Percentiles rank a stretch among this genome's conserved stretches.
phyloP scores from a whole-genome alignment of 1,284 basidiomycete species.

The Mycena citricolor region DNA sequence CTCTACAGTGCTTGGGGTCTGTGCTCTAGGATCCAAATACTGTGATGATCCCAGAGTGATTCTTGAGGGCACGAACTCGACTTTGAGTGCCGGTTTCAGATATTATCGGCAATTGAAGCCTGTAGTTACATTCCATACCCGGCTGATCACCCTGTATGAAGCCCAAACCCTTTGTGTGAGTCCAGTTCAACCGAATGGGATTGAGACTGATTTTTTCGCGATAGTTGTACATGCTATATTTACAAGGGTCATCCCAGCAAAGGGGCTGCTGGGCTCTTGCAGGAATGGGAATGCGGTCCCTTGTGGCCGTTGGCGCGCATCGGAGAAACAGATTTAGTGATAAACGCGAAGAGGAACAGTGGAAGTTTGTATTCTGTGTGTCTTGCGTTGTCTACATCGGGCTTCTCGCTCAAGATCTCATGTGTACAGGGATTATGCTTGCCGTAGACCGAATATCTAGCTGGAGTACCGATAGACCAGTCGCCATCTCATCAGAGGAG shows the following conservation, averaged over 20 bases:
- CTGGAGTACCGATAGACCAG: slow-evolving; percentile 67
- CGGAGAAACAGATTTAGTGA: slow-evolving; percentile 7
- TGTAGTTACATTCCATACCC: neutral
- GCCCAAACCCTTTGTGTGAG: slow-evolving; percentile 19
- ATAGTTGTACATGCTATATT: slow-evolving; percentile 10
- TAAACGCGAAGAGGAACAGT: slow-evolving; percentile 49
- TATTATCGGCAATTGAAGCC: slow-evolving; percentile 15
- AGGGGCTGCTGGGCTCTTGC: slow-evolving; percentile 13
- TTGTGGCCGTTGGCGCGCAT: slow-evolving; percentile 16
- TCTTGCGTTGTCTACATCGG: no score
- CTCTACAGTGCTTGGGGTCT: slow-evolving; percentile 15
- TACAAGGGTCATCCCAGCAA: slow-evolving; percentile 10
- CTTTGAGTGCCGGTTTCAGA: slow-evolving; percentile 18
- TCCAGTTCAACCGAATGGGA: neutral
- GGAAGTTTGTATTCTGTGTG: slow-evolving; percentile 74
- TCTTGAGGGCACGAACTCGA: slow-evolving; percentile 14
- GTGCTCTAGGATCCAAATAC: slow-evolving; percentile 17
- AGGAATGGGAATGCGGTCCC: slow-evolving; percentile 13
- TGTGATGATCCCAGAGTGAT: slow-evolving; percentile 20
- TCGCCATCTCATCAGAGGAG: slow-evolving; percentile 77
- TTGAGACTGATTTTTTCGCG: neutral
- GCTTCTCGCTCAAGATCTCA: neutral
- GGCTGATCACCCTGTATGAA: slow-evolving; percentile 12
- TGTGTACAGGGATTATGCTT: slow-evolving; percentile 34
- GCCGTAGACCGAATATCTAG: slow-evolving; percentile 62